Conservation (phyloP, 2,329 filamentous ascomycete genomes). For the Phialophora macrospora region DNA sequence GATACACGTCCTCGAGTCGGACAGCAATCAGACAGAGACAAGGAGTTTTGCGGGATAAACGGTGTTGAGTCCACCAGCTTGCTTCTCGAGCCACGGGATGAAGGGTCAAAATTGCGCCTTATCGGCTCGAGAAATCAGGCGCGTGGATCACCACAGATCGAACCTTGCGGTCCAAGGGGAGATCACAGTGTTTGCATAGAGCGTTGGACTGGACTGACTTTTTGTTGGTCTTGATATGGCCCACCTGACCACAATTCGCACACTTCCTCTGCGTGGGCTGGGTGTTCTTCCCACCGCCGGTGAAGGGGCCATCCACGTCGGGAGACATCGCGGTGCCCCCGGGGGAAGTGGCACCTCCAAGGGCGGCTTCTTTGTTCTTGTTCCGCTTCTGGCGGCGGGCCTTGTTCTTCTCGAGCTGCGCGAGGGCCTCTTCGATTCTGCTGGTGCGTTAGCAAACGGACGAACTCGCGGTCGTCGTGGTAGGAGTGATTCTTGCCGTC, state of each 20-base stretch:
- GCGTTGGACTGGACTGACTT: slow-evolving; percentile 66
- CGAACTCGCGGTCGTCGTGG: background rate
- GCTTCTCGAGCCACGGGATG: slow-evolving; percentile 1
- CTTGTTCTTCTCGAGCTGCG: slow-evolving; percentile 80
- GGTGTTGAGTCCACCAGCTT: background rate
- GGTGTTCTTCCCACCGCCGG: slow-evolving; percentile 73
- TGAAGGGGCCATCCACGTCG: slow-evolving; percentile 49
- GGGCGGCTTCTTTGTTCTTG: slow-evolving; percentile 38
- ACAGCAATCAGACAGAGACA: background rate
- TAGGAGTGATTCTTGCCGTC: slow-evolving; percentile 52
- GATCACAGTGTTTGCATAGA: slow-evolving; percentile 37
- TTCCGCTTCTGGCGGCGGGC: slow-evolving; percentile 65
- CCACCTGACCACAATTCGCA: slow-evolving; percentile 94
- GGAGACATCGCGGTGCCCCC: slow-evolving; percentile 48
- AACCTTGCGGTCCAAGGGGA: slow-evolving; percentile 34
- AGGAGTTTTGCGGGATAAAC: background rate
- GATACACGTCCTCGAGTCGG: slow-evolving; percentile 21
- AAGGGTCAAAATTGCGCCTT: slow-evolving; percentile 1
- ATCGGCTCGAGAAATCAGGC: slow-evolving; percentile 24
- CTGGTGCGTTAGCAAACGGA: slow-evolving; percentile 38
- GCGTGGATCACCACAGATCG: slow-evolving; percentile 28
- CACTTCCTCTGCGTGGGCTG: slow-evolving; percentile 77
- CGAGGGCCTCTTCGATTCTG: slow-evolving; percentile 57
- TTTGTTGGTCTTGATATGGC: slow-evolving; percentile 99
- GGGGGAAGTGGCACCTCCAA: slow-evolving; percentile 29